Conservation (phyloP, 2,329 filamentous ascomycete genomes). For the Diaporthe nobilis region DNA sequence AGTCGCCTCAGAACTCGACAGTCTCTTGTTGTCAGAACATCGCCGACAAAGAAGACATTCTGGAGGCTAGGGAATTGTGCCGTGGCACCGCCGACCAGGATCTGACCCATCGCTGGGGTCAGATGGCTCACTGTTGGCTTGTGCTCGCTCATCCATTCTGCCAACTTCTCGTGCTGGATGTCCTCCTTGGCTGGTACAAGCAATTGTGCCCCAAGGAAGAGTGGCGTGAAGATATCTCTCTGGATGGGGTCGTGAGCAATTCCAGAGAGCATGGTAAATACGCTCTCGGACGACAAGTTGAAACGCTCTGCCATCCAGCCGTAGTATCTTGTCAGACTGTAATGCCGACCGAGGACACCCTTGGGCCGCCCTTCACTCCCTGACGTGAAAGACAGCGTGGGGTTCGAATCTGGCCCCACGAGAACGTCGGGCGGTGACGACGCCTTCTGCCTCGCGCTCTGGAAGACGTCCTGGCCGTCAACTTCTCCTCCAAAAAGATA, state of each 20-base stretch:
- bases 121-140: slow-evolving; percentile 86
- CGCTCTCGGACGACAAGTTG: slow-evolving; percentile 55
- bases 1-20: slow-evolving; percentile 82
- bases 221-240: slow-evolving; percentile 40
- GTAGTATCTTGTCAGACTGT: slow-evolving; percentile 87
- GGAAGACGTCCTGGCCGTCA: slow-evolving; percentile 72
- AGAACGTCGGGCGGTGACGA: slow-evolving; percentile 76
- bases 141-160: slow-evolving; percentile 88
- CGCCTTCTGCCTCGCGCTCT: slow-evolving; percentile 63
- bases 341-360: slow-evolving; percentile 90
- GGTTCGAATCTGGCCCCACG: slow-evolving; percentile 88
- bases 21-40: slow-evolving; percentile 88
- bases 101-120: slow-evolving; percentile 97
- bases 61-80: slow-evolving; percentile 84
- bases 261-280: slow-evolving; percentile 87
- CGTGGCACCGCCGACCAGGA: slow-evolving; percentile 86
- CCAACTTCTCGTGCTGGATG: slow-evolving; percentile 87
- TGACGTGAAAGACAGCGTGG: slow-evolving; percentile 81
- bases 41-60: slow-evolving; percentile 91
- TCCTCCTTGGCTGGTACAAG: slow-evolving; percentile 51
- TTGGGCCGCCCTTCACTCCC: slow-evolving; percentile 61
- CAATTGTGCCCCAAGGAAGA: slow-evolving; percentile 37
- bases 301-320: slow-evolving; percentile 94
- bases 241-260: slow-evolving; percentile 82
- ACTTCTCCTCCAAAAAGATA: slow-evolving; percentile 76